These are phyloP conservation scores for Salix koriyanagi DNA, from an alignment of 345 rosid species.

Conservation along the genomic window DNA sequence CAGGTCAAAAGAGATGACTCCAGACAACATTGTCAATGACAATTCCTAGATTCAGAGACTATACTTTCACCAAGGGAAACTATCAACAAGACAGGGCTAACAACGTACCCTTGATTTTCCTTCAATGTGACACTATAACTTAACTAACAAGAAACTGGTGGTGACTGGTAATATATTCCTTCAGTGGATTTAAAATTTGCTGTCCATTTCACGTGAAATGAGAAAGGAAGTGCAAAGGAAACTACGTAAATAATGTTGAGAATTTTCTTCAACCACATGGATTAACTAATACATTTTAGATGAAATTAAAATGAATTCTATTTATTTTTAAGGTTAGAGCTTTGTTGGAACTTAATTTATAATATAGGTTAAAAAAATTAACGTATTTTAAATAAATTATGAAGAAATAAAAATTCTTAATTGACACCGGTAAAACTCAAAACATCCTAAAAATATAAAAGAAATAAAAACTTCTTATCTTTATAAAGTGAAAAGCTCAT, in stretches of 20 bases:
- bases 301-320: too few relatives aligned
- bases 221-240: neutral
- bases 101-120: neutral
- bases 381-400: too few relatives aligned
- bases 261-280: too few relatives aligned
- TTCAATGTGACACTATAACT: neutral
- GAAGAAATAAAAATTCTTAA: too few relatives aligned
- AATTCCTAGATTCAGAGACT: neutral
- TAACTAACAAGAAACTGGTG: neutral
- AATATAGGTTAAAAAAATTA: too few relatives aligned
- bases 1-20: neutral
- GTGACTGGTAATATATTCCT: neutral
- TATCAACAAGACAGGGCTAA: neutral
- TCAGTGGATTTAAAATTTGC: neutral
- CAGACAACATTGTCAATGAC: neutral
- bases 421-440: too few relatives aligned
- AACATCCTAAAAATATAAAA: too few relatives aligned
- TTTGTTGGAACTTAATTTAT: too few relatives aligned
- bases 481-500: too few relatives aligned
- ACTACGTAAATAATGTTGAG: neutral
- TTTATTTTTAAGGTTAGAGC: too few relatives aligned
- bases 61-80: neutral
- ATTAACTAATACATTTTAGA: too few relatives aligned
- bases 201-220: neutral
- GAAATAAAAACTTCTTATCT: too few relatives aligned